phyloP scores from a whole-genome alignment of 1,284 basidiomycete genomes.

The Golubevia pallescens region DNA sequence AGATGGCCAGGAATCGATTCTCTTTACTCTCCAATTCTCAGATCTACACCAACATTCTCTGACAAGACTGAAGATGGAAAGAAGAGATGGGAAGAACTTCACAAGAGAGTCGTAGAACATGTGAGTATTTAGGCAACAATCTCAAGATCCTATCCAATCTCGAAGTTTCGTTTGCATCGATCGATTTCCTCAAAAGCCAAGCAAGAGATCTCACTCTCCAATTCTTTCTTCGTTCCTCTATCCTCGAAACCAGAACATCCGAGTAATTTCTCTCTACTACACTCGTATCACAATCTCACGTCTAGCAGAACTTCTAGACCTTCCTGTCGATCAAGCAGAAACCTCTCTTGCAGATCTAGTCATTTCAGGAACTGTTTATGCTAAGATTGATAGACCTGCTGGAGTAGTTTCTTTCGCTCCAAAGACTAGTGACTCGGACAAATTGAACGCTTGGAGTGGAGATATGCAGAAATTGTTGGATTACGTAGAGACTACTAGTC shows the following conservation, averaged over 20 bases:
- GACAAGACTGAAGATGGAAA: conserved; percentile 67
- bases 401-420: conserved; percentile 80
- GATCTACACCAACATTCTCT: conserved; percentile 81
- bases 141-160: too few relatives aligned
- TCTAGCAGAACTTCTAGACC: conserved; percentile 84
- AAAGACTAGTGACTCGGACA: conserved; percentile 62
- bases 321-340: conserved; percentile 81
- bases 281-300: conserved; percentile 86
- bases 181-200: too few relatives aligned
- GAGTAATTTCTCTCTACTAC: conserved; percentile 92
- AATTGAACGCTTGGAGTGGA: conserved; percentile 92
- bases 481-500: conserved; percentile 59
- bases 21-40: conserved; percentile 84
- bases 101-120: conserved; percentile 95
- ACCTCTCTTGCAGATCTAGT: conserved; percentile 86
- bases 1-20: conserved; percentile 95
- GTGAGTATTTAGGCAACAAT: too few relatives aligned
- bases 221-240: conserved; percentile 1
- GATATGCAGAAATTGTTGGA: conserved; percentile 84
- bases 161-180: too few relatives aligned
- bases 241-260: conserved; percentile 77
- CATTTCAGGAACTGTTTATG: conserved; percentile 87
- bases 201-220: too few relatives aligned
- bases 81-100: conserved; percentile 91
- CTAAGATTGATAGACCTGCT: conserved; percentile 88